Conservation (phyloP, 2,329 filamentous ascomycete genomes). For the Phyllosticta citriasiana region DNA sequence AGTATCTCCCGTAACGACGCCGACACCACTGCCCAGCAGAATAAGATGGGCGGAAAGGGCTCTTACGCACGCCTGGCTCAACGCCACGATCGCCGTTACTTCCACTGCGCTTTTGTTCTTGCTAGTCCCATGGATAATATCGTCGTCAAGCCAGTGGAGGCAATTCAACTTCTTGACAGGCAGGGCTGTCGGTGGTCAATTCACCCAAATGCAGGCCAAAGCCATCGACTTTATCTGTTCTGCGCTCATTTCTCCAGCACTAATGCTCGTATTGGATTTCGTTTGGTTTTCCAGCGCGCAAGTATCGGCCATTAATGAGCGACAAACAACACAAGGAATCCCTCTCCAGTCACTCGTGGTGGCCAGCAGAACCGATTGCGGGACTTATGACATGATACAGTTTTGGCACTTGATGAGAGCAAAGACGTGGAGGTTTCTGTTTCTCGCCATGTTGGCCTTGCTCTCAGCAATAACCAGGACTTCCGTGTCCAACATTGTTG, state of each 20-base stretch:
- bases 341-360: constrained; percentile 8
- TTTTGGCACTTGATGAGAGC: constrained; percentile 7
- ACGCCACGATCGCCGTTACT: neutral
- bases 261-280: constrained; percentile 12
- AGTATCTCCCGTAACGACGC: neutral
- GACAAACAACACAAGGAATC: neutral
- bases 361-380: constrained; percentile 9
- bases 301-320: constrained; percentile 13
- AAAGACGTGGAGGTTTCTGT: constrained; percentile 6
- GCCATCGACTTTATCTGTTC: constrained; percentile 14
- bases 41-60: neutral
- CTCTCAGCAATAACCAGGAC: constrained; percentile 10
- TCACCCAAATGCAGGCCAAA: constrained; percentile 14
- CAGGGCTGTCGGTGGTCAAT: constrained; percentile 9
- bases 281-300: constrained; percentile 14
- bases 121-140: neutral
- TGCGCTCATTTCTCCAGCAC: constrained; percentile 12
- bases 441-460: constrained; percentile 4
- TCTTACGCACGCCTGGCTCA: neutral
- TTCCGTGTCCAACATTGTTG: constrained; percentile 12
- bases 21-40: neutral
- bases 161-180: neutral
- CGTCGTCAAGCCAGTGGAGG: neutral
- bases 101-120: neutral
- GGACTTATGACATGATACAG: constrained; percentile 10